Base-by-base conservation (phyloP, 1,139 yeast genomes). In the Suhomyces yuchorum region DNA sequence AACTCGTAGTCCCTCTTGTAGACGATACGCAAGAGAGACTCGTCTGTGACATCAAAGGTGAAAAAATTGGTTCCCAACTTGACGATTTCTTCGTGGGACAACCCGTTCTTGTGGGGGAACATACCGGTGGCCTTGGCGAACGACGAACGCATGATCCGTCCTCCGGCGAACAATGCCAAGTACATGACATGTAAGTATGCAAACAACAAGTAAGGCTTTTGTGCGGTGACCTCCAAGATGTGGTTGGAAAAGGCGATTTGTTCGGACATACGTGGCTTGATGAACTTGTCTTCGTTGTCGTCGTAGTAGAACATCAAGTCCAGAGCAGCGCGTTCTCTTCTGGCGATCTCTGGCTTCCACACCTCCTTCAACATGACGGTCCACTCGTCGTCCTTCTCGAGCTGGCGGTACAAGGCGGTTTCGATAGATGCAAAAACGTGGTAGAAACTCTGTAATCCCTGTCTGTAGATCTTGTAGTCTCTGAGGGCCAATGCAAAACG, bases 161-260 rank as follows among this genome's bases (percentile, higher is more conserved):
- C 96, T 43, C 96, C 96, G 5, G 96, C 96, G 69, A 89, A 89
- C 43, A 89, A 75, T 1, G 95, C 96, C 61, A 88, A 71, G 66
- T 89, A 89, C 83, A 88, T 78, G 40, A 87, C 95, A 62, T 88
- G 96, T 71, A 89, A 80, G 66, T 88, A 88, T n/a, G 96, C 96
- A 49, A 89, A 72, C 35, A 88, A 67, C 33, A 87, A 67, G 59
- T 86, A 81, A 8, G 96, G 96, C 59, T 85, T 84, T 43, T 78
- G 82, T 30, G 63, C 62, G 20, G 86, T 77, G 7, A 73, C 77
- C 42, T 68, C 61, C 43, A 73, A 67, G 48, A 89, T 86, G 62
- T 85, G 91, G 40, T 82, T 66, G 33, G 76, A 77, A 59, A 86
- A 86, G 37, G 70, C 81, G 44, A 81, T 78, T 65, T 87, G 91